These are phyloP conservation scores for Akanthomyces dipterigenus DNA, from an alignment of 2,329 filamentous ascomycete genomes.

Conservation along the genomic window DNA sequence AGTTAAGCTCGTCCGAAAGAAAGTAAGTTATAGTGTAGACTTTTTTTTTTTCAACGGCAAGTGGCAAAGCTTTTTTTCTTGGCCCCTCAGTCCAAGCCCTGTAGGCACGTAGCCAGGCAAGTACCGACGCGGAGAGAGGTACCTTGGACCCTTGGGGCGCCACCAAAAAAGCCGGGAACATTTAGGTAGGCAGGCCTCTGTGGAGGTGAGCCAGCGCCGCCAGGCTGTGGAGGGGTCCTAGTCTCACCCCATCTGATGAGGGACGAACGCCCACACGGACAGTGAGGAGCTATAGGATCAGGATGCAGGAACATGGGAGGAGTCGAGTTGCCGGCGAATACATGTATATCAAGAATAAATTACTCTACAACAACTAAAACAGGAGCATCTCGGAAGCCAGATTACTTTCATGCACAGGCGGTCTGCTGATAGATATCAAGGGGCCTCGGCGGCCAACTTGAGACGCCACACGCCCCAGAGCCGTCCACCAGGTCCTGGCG, in stretches of 20 bases:
- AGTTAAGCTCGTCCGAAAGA: no score
- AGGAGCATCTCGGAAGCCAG: not conserved
- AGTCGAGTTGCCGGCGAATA: no score
- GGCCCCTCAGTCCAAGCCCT: no score
- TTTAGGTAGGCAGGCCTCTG: not conserved
- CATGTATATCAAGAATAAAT: not conserved
- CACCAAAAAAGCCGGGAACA: not conserved
- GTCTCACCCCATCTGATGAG: not conserved
- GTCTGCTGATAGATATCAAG: not conserved
- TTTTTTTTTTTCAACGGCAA: not conserved
- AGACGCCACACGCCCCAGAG: constrained; percentile 11
- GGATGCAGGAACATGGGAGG: not conserved
- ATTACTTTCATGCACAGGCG: constrained; percentile 1
- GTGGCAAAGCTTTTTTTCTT: not conserved
- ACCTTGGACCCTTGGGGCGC: not conserved
- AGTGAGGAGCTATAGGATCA: not conserved
- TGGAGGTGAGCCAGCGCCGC: not conserved
- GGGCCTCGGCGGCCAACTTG: constrained; percentile 1
- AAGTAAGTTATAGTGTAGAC: no score
- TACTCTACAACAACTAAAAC: not conserved
- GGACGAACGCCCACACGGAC: no score
- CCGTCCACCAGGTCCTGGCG: not conserved
- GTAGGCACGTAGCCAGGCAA: no score
- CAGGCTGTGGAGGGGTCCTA: not conserved
- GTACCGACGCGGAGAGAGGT: not conserved